These are phyloP conservation scores for Fragilaria radians DNA, from an alignment of 108 stramenopile genomes.

Conservation along the genomic window DNA sequence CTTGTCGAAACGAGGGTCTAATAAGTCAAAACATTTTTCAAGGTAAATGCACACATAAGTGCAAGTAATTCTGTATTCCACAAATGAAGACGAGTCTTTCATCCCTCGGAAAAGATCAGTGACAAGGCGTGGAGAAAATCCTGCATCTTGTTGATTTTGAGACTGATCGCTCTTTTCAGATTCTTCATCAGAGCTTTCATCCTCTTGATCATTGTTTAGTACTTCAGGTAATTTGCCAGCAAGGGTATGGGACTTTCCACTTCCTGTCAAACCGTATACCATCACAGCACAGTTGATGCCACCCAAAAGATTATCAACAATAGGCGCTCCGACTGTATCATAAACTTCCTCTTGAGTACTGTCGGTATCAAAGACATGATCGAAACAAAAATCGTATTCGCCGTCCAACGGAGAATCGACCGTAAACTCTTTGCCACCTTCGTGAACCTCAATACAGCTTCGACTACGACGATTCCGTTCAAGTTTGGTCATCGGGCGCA, in stretches of 20 bases:
- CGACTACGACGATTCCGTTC: conserved; percentile 52
- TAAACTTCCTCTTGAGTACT: conserved; percentile 45
- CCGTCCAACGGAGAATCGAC: conserved; percentile 61
- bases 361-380: conserved; percentile 45
- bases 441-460: conserved; percentile 47
- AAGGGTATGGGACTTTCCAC: conserved; percentile 10
- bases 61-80: conserved; percentile 77
- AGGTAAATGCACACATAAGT: conserved; percentile 95
- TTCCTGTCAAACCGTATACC: conserved; percentile 8
- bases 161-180: not conserved
- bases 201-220: not conserved
- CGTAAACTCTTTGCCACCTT: conserved; percentile 30
- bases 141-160: conserved; percentile 6
- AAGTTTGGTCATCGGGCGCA: conserved; percentile 64
- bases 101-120: conserved; percentile 53
- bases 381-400: conserved; percentile 44
- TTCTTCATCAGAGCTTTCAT: not conserved
- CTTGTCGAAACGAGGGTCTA: conserved; percentile 37
- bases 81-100: conserved; percentile 25
- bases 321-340: conserved; percentile 8
- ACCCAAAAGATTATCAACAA: conserved; percentile 4
- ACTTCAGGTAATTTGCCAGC: conserved; percentile 1
- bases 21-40: conserved; percentile 86
- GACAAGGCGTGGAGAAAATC: conserved; percentile 62
- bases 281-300: conserved; percentile 10